A percentile compares a stretch with the other conserved stretches of the same genome.
These are phyloP conservation scores for Cenchrus fungigraminus DNA, from an alignment of 176 grass and related monocot species.

Conservation along the genomic window DNA sequence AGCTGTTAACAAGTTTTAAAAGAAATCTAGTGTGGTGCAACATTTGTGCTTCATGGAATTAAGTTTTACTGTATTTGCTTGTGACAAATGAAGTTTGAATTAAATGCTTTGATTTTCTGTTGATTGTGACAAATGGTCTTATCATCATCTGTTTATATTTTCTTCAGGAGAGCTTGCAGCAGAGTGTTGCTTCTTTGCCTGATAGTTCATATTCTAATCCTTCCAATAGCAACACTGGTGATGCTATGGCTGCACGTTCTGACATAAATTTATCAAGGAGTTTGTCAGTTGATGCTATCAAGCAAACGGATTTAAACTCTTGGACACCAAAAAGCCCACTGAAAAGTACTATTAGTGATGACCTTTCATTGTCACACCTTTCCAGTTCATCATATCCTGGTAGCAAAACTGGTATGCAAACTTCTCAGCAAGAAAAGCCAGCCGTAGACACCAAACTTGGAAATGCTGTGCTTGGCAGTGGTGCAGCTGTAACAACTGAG, in stretches of 20 bases:
- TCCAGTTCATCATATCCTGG: conserved; percentile 51
- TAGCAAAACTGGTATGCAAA: conserved; percentile 33
- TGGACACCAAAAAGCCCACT: conserved; percentile 35
- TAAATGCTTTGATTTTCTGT: conserved; percentile 30
- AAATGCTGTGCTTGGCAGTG: conserved; percentile 41
- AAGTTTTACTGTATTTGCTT: conserved; percentile 1
- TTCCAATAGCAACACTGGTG: conserved; percentile 49
- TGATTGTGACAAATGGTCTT: conserved; percentile 13
- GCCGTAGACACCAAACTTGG: conserved; percentile 18
- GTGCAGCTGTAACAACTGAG: conserved; percentile 40
- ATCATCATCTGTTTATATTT: conserved; percentile 42
- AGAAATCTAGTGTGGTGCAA: neutral
- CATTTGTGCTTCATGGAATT: neutral
- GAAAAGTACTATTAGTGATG: conserved; percentile 42
- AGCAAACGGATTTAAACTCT: conserved; percentile 44
- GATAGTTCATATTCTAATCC: conserved; percentile 56
- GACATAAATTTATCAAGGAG: conserved; percentile 44
- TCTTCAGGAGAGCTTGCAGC: conserved; percentile 64
- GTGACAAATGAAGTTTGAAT: conserved; percentile 18
- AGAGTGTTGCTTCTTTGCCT: conserved; percentile 53
- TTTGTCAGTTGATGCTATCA: conserved; percentile 51
- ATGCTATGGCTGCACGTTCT: conserved; percentile 41
- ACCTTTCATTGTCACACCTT: conserved; percentile 22
- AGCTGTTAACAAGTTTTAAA: neutral
- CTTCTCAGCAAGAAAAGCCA: conserved; percentile 49